Percentiles rank a stretch among this genome's conserved stretches.
Evolutionary conservation across 139 green algal species (phyloP).

Genomic region (Picochlorum sp.): DNA sequence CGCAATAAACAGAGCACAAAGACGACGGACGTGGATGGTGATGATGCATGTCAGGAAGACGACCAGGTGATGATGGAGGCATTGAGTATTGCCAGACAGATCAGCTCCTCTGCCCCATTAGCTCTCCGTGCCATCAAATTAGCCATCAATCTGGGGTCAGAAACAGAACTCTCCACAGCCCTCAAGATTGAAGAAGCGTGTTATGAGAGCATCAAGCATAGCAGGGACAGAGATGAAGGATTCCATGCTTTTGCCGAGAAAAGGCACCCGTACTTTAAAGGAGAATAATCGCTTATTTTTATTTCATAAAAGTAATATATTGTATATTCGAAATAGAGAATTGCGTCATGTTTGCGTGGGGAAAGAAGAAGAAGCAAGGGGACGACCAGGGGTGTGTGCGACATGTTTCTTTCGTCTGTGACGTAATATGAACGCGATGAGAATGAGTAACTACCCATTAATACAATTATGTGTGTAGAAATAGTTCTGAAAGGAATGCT

Average conservation of each 20-base stretch:
- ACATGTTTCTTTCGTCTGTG: too few relatives aligned
- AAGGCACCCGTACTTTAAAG: conserved; percentile 60
- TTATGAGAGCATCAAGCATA: conserved; percentile 63
- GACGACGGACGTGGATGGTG: too few relatives aligned
- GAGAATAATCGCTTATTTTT: conserved; percentile 34
- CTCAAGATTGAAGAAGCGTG: conserved; percentile 60
- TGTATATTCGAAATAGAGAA: too few relatives aligned
- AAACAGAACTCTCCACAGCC: conserved; percentile 53
- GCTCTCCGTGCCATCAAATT: conserved; percentile 67
- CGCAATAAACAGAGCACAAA: too few relatives aligned
- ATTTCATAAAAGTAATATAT: too few relatives aligned
- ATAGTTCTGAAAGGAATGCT: too few relatives aligned
- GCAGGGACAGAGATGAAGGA: conserved; percentile 66
- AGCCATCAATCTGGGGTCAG: conserved; percentile 52
- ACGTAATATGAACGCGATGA: too few relatives aligned
- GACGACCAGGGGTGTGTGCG: too few relatives aligned
- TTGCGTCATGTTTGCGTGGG: too few relatives aligned
- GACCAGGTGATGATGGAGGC: conserved; percentile 27
- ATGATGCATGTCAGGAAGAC: conserved; percentile 19
- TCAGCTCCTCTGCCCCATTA: conserved; percentile 47
- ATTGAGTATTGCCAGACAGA: conserved; percentile 35
- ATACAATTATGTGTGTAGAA: too few relatives aligned
- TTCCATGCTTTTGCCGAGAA: conserved; percentile 79
- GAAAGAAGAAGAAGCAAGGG: too few relatives aligned
- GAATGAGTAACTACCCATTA: too few relatives aligned